phyloP scores from a whole-genome alignment of 2,329 filamentous ascomycete species.

The Salinomyces thailandicus region DNA sequence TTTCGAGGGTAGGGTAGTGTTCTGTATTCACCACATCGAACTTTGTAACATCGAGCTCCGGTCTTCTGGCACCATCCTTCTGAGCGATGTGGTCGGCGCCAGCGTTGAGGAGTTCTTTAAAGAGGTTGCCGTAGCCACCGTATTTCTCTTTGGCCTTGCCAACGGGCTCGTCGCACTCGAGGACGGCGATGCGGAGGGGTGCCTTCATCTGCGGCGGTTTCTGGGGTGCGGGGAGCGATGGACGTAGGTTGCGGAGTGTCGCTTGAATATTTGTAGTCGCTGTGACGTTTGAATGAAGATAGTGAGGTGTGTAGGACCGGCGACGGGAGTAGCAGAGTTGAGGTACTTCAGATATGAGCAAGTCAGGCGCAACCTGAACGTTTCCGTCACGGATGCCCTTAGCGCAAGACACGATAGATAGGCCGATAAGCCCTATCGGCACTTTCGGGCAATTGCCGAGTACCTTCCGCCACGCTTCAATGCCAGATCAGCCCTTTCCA shows the following conservation, averaged over 20 bases:
- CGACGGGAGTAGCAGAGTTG: too few species aligned
- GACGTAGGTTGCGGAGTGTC: too few species aligned
- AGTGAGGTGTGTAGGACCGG: too few species aligned
- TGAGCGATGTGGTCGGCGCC: slow-evolving; percentile 37
- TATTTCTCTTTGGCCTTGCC: slow-evolving; percentile 54
- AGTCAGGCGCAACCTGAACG: background rate
- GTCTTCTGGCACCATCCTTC: slow-evolving; percentile 36
- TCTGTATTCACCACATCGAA: slow-evolving; percentile 61
- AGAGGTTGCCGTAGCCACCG: slow-evolving; percentile 58
- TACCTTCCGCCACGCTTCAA: too few species aligned
- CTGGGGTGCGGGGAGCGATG: too few species aligned
- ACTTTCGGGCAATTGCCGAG: too few species aligned
- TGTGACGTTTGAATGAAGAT: too few species aligned
- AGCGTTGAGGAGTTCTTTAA: slow-evolving; percentile 42
- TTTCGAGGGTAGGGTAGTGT: slow-evolving; percentile 60
- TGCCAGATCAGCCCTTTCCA: too few species aligned
- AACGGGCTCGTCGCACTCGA: slow-evolving; percentile 76
- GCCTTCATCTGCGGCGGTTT: slow-evolving; percentile 3
- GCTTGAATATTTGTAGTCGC: too few species aligned
- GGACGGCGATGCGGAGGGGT: slow-evolving; percentile 64
- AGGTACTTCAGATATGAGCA: slow-evolving; percentile 1
- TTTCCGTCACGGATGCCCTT: background rate
- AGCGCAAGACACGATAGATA: too few species aligned
- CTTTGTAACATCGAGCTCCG: slow-evolving; percentile 47
- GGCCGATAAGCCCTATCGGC: slow-evolving; percentile 1